A percentile compares a stretch with the other conserved stretches of the same genome.
These are phyloP conservation scores for Ophiostoma montium DNA, from an alignment of 2,329 filamentous ascomycete species.

Conservation along the genomic window DNA sequence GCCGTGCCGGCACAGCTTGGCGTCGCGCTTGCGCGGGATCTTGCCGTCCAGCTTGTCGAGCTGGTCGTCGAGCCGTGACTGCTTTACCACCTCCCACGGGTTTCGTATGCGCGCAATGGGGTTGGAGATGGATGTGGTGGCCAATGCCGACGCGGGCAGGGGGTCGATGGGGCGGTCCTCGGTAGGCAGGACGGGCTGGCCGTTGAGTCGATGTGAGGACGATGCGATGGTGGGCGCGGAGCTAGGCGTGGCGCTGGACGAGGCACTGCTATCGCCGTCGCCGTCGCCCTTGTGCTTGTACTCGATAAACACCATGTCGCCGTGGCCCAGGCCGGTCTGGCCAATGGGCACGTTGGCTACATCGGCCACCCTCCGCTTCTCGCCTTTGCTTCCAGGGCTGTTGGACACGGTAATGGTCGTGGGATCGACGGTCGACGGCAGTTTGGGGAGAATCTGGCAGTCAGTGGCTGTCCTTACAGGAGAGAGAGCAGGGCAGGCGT, in stretches of 20 bases:
- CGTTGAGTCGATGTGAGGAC: slow-evolving; percentile 61
- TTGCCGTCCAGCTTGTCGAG: slow-evolving; percentile 85
- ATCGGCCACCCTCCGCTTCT: slow-evolving; percentile 44
- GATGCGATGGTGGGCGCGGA: slow-evolving; percentile 23
- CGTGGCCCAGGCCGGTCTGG: slow-evolving; percentile 57
- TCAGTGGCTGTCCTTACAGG: slow-evolving; percentile 11
- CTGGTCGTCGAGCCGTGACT: slow-evolving; percentile 74
- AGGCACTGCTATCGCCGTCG: slow-evolving; percentile 25
- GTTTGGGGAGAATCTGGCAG: slow-evolving; percentile 38
- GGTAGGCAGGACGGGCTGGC: slow-evolving; percentile 54
- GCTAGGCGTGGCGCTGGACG: slow-evolving; percentile 37
- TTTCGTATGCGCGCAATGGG: slow-evolving; percentile 58
- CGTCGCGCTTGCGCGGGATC: slow-evolving; percentile 59
- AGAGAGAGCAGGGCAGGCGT: not conserved
- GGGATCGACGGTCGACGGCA: slow-evolving; percentile 49
- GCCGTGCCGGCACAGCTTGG: slow-evolving; percentile 87
- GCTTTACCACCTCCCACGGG: slow-evolving; percentile 82
- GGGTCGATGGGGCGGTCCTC: slow-evolving; percentile 54
- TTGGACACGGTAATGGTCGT: slow-evolving; percentile 48
- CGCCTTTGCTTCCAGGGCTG: slow-evolving; percentile 36
- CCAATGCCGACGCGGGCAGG: slow-evolving; percentile 20
- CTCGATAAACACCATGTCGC: slow-evolving; percentile 77
- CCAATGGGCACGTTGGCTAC: slow-evolving; percentile 41
- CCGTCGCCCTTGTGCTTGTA: slow-evolving; percentile 50
- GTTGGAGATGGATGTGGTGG: slow-evolving; percentile 20